A percentile compares a stretch with the other conserved stretches of the same genome.
Evolutionary conservation across 2,329 filamentous ascomycete species (phyloP).

Genomic region (Mycogone perniciosa): DNA sequence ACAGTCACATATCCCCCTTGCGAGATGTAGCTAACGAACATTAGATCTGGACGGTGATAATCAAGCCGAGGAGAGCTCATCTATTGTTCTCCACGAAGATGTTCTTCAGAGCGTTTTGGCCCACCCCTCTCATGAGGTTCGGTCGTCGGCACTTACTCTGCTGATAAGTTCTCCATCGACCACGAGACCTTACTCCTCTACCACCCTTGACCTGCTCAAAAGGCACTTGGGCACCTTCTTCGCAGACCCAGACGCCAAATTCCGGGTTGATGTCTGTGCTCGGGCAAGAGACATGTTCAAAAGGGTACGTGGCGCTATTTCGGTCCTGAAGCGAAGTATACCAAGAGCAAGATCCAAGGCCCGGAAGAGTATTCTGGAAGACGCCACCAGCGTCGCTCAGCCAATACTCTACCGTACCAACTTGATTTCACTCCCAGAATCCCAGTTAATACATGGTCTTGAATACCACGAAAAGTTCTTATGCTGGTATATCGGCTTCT

Average conservation of each 20-base stretch:
- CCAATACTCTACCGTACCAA: slow-evolving; percentile 34
- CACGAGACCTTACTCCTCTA: slow-evolving; percentile 62
- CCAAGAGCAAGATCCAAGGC: slow-evolving; percentile 29
- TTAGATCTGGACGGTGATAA: slow-evolving; percentile 23
- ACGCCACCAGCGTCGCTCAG: slow-evolving; percentile 14
- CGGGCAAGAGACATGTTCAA: slow-evolving; percentile 71
- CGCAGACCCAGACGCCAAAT: slow-evolving; percentile 78
- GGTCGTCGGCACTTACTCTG: slow-evolving; percentile 75
- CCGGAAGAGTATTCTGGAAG: slow-evolving; percentile 26
- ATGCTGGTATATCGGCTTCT: slow-evolving; percentile 66
- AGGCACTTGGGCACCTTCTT: slow-evolving; percentile 65
- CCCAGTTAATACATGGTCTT: slow-evolving; percentile 33
- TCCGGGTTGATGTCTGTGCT: slow-evolving; percentile 72
- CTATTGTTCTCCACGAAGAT: slow-evolving; percentile 33
- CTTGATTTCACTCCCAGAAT: slow-evolving; percentile 32
- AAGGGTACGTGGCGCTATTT: slow-evolving; percentile 62
- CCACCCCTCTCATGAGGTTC: slow-evolving; percentile 56
- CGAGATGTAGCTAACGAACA: slow-evolving; percentile 15
- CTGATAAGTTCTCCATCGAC: slow-evolving; percentile 69
- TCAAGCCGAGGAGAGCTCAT: slow-evolving; percentile 16
- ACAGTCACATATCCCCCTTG: not conserved
- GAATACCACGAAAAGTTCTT: slow-evolving; percentile 58
- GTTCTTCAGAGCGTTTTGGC: slow-evolving; percentile 48
- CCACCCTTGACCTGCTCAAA: slow-evolving; percentile 56
- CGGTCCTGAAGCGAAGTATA: slow-evolving; percentile 44